phyloP scores from a whole-genome alignment of 1,284 basidiomycete genomes.

The Leccinum subfulvum region DNA sequence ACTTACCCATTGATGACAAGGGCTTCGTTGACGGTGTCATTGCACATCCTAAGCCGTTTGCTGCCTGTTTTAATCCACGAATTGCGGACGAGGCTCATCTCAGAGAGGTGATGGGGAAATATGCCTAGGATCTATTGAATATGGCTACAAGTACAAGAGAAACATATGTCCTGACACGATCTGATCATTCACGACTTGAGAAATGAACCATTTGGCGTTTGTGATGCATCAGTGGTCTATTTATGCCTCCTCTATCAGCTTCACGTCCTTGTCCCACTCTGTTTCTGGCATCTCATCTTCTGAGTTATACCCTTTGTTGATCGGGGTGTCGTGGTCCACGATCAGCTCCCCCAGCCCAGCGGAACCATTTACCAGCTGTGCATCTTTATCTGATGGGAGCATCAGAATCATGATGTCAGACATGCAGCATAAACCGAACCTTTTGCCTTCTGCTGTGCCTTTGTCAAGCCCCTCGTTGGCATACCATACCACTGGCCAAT shows the following conservation, averaged over 20 bases:
- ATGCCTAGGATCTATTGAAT: conserved; percentile 14
- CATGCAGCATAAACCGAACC: background rate
- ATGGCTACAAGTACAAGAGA: background rate
- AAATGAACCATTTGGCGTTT: background rate
- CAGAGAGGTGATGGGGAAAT: conserved; percentile 27
- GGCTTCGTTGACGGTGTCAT: conserved; percentile 60
- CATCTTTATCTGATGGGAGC: too few species aligned
- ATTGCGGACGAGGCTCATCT: conserved; percentile 24
- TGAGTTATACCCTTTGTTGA: background rate
- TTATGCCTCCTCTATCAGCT: background rate
- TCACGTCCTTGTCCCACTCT: background rate
- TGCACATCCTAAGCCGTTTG: conserved; percentile 57
- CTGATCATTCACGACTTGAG: background rate
- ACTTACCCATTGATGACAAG: conserved; percentile 52
- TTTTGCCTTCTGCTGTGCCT: background rate
- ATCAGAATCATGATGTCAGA: background rate
- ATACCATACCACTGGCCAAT: background rate
- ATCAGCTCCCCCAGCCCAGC: background rate
- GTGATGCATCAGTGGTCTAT: background rate
- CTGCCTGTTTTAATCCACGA: conserved; percentile 50
- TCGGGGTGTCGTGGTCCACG: background rate
- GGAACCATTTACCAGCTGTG: background rate
- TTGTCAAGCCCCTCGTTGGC: background rate
- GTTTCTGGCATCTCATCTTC: background rate
- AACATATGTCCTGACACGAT: background rate